Percentiles rank a stretch among this genome's conserved stretches.
phyloP scores from a whole-genome alignment of 1,284 basidiomycete species.

The Moesziomyces sp. region DNA sequence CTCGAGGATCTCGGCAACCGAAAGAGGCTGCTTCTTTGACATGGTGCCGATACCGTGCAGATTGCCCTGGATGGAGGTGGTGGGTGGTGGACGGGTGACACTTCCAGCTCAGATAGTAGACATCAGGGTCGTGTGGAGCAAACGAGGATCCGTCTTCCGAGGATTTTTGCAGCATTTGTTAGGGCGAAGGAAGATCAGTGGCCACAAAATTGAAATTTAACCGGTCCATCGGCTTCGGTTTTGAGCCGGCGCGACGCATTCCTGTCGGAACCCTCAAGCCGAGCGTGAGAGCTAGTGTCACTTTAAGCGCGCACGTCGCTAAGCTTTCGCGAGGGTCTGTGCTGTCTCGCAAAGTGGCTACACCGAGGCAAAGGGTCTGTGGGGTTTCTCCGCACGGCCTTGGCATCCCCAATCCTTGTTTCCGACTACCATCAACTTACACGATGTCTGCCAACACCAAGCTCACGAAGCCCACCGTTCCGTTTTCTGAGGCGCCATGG shows the following conservation, averaged over 20 bases:
- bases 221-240: neutral
- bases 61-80: neutral
- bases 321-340: too few species aligned
- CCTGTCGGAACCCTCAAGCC: too few species aligned
- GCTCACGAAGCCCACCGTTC: constrained; percentile 45
- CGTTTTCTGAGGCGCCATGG: constrained; percentile 54
- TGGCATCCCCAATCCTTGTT: neutral
- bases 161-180: neutral
- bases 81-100: neutral
- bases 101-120: neutral
- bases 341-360: neutral
- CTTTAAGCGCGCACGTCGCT: neutral
- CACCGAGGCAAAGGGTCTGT: neutral
- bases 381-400: too few species aligned
- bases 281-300: neutral
- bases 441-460: constrained; percentile 2
- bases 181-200: neutral
- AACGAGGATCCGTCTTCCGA: neutral
- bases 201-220: too few species aligned
- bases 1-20: constrained; percentile 55
- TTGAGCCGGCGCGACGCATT: neutral
- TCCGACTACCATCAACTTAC: constrained; percentile 4
- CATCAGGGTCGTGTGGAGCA: neutral
- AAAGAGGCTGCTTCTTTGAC: constrained; percentile 46
- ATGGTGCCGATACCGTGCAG: constrained; percentile 4